Percentiles rank a stretch among this genome's conserved stretches.
Conservation (phyloP, 1,284 basidiomycete genomes). For the Filobasidium uniguttulatum region DNA sequence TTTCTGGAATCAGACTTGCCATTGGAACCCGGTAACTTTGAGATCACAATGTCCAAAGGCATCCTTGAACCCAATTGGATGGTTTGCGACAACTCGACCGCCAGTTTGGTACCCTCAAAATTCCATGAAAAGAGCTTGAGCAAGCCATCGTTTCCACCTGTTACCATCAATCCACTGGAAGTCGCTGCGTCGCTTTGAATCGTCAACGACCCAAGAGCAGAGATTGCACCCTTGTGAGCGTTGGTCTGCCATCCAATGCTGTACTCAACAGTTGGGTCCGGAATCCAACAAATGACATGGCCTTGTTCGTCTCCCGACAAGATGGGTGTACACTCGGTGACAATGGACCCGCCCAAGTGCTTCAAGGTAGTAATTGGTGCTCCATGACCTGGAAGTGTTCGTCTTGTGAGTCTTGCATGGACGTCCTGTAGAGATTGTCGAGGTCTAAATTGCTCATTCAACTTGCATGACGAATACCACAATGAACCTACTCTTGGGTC, state of each 20-base stretch:
- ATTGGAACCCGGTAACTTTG: constrained; percentile 50
- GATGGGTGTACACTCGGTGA: no score
- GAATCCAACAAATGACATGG: constrained; percentile 33
- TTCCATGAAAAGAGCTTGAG: constrained; percentile 54
- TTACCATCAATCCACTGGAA: constrained; percentile 45
- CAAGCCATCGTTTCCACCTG: constrained; percentile 63
- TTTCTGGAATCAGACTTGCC: constrained; percentile 41
- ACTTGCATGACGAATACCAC: no score
- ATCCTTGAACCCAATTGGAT: constrained; percentile 56
- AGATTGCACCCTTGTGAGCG: constrained; percentile 58
- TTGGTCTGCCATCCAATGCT: constrained; percentile 36
- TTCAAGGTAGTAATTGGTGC: constrained; percentile 62
- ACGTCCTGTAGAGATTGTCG: no score
- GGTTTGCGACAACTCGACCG: constrained; percentile 38
- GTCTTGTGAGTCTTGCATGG: constrained; percentile 45
- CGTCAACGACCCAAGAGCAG: constrained; percentile 44
- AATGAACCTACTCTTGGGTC: constrained; percentile 44
- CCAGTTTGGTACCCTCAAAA: not conserved
- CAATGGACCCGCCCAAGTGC: constrained; percentile 45
- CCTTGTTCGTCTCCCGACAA: constrained; percentile 65
- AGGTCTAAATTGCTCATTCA: no score
- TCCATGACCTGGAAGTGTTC: constrained; percentile 60
- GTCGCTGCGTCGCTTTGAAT: constrained; percentile 10
- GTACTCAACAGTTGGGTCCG: constrained; percentile 43
- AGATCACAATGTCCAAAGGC: constrained; percentile 55